Base-by-base conservation (phyloP, 352 stramenopile genomes). In the Pythium guiyangense region DNA sequence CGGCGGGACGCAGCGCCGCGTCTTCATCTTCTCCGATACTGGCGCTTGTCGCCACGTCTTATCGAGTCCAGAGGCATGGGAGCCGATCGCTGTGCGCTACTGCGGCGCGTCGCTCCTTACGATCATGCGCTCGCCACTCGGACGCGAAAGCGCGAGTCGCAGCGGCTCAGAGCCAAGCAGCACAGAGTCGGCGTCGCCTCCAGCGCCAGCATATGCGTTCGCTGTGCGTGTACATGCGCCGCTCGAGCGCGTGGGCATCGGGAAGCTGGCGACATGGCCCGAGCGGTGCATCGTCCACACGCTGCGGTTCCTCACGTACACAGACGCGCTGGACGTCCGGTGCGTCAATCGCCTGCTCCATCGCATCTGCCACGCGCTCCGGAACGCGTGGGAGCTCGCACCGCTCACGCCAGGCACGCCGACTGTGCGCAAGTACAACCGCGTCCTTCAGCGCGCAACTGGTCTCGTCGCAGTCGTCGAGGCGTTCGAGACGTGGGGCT, bases 401-500 rank as follows among this genome's bases (percentile, higher is more conserved):
- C 79, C 79, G 18, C 45, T 90, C 5, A 48, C 44, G 1, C 60
- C 64, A 14, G 79, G 79, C 6, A 47, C 46, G 14, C 20, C 63
- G 2, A 66, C 70, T 4, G 39, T 70, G 11, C 66, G 51, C 2
- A 75, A 71, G 29, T 75, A 84, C 50, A 74, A 77, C 20, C 54
- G 54, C 29, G 49, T 77, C 8, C 63, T 82, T 6, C 49, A 57
- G 4, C 56, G 44, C 10, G 71, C 79, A 9, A 81, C 79, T 2
- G 79, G 79, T 0, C 62, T 84, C 0, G 54, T 71, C 15, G 69
- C 67, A 15, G 73, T 86, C 22, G 52, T 69, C 18, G 79, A 86
- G 55, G 57, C 66, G 6, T 90, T 87, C 37, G 54, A 76, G 6
- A 83, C 83, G 45, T 89, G 77, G 74, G 79, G 77, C 9, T 29